A percentile compares a stretch with the other conserved stretches of the same genome.
Evolutionary conservation across 768 basidiomycete species (phyloP).

Genomic region (Omphalotus guepiniiformis): DNA sequence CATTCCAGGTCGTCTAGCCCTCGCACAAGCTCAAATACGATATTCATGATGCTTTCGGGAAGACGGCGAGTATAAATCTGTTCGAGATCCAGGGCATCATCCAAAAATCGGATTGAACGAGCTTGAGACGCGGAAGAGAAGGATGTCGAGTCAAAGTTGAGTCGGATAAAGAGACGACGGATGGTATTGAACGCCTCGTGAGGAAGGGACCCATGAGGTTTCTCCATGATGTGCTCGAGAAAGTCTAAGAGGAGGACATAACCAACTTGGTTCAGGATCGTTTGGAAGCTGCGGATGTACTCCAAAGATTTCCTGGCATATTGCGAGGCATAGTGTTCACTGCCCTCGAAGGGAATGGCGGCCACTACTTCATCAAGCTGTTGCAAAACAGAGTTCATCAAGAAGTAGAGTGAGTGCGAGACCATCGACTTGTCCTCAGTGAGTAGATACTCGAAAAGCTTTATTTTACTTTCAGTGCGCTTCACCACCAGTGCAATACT

Average conservation of each 20-base stretch:
- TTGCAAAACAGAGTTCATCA: too few species aligned
- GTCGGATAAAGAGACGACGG: slow-evolving; percentile 30
- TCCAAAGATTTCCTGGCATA: too few species aligned
- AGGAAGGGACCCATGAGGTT: slow-evolving; percentile 15
- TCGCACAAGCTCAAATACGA: slow-evolving; percentile 3
- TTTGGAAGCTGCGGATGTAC: slow-evolving; percentile 20
- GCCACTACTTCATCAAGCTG: too few species aligned
- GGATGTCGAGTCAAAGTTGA: slow-evolving; percentile 10
- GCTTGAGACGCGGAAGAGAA: background rate
- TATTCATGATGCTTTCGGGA: slow-evolving; percentile 2
- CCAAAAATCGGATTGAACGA: background rate
- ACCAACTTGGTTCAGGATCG: slow-evolving; percentile 26
- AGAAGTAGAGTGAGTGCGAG: too few species aligned
- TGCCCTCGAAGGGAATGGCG: too few species aligned
- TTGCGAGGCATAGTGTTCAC: too few species aligned
- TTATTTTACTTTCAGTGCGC: background rate
- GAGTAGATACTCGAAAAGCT: background rate
- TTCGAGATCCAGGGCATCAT: slow-evolving; percentile 1
- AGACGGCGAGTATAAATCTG: background rate
- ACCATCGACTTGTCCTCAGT: background rate
- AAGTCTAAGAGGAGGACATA: slow-evolving; percentile 28
- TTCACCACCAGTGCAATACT: background rate
- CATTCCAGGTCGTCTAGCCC: slow-evolving; percentile 1
- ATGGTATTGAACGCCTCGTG: slow-evolving; percentile 36
- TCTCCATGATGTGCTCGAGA: slow-evolving; percentile 14